Base-by-base conservation (phyloP, 2,329 filamentous ascomycete species). In the Thielaviopsis populi region DNA sequence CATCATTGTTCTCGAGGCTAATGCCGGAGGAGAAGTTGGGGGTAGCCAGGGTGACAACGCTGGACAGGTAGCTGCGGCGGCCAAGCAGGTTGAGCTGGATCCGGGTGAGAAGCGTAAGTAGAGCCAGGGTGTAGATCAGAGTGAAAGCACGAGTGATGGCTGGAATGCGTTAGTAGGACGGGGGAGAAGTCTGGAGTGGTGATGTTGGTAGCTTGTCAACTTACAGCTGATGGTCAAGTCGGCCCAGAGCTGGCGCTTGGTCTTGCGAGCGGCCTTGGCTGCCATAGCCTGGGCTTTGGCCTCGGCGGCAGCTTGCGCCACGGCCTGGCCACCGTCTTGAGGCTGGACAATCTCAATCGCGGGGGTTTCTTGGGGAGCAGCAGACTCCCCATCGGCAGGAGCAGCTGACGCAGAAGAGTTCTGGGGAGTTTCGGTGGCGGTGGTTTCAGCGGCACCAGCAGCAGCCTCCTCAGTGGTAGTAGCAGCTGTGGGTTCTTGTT, bases 1-100 rank as follows among this genome's bases (percentile, higher is more conserved):
- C 91, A 72, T 96, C 92, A 70, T 95, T 86, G 73, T 97, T 94
- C 76, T 96, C 91, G 19, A 97, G 80, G 69, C 82, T 91, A 72
- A 99, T 99, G 53, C 84, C 87, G 3, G 87, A 84, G 62, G 88
- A 82, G 19, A 83, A 78, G 6, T 83, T 78, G 40, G 88, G 89
- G 0, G 88, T 88, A 19, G 94, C 92, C 22, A 97, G 82, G 2
- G 91, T 90, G 27, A 97, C 88, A 19, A 99, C 94, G 68, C 90
- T 96, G 6, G 92, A 96, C 59, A 99, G 84, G 75, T 99, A 99
- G 74, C 91, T 97, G 67, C 92, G 83, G 67, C 94, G 88, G 62
- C 94, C 94, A 43, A 99, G 88, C 33, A 99, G 88, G 76, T 99
- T 99, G 66, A 99, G 84, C 76, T 99, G 94, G 70, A 99, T 89